A percentile compares a stretch with the other conserved stretches of the same genome.
Conservation (phyloP, 768 basidiomycete genomes). For the Leccinum rimulosum region DNA sequence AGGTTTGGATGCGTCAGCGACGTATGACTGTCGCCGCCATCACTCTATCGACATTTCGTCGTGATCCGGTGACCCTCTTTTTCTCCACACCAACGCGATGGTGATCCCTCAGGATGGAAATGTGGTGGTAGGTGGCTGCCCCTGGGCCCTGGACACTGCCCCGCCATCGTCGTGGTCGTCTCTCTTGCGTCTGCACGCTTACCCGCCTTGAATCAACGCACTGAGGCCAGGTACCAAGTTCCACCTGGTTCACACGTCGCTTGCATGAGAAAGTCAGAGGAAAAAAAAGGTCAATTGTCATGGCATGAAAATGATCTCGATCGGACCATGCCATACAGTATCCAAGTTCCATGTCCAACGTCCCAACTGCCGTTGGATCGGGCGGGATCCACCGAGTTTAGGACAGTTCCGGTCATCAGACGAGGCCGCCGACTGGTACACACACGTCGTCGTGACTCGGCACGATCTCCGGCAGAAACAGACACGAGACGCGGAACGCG, state of each 20-base stretch:
- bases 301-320: not conserved
- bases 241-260: not conserved
- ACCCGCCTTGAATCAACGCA: not conserved
- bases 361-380: not conserved
- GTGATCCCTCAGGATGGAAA: not conserved
- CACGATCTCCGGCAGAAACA: not conserved
- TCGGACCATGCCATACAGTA: not conserved
- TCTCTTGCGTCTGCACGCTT: not conserved
- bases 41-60: not conserved
- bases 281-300: not conserved
- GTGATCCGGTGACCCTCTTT: not conserved
- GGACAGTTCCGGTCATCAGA: not conserved
- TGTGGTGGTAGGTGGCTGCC: not conserved
- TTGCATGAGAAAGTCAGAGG: not conserved
- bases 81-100: not conserved
- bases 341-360: not conserved
- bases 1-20: not conserved
- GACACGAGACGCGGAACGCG: not conserved
- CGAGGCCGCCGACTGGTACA: not conserved
- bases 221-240: not conserved
- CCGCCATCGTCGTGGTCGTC: not conserved
- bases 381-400: not conserved
- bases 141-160: not conserved
- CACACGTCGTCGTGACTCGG: not conserved
- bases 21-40: not conserved